Percentiles rank a stretch among this genome's conserved stretches.
Evolutionary conservation across 768 basidiomycete species (phyloP).

Genomic region (Grammothele lineata): DNA sequence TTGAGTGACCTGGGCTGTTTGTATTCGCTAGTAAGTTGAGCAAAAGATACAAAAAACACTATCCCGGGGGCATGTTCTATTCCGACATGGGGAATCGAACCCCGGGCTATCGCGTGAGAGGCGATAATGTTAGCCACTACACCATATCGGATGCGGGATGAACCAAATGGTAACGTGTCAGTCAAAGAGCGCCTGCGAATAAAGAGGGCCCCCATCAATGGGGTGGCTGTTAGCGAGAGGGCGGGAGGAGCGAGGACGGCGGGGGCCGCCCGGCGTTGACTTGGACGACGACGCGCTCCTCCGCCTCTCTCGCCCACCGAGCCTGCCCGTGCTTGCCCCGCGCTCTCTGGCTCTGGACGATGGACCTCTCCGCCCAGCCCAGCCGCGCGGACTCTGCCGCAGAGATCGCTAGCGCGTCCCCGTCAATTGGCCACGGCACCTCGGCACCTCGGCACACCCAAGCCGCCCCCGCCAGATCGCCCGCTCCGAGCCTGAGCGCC

Average conservation of each 20-base stretch:
- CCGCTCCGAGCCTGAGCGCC: slow-evolving; percentile 7
- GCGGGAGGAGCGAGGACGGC: background rate
- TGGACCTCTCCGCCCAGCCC: slow-evolving; percentile 6
- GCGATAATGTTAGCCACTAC: slow-evolving; percentile 19
- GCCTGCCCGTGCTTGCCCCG: background rate
- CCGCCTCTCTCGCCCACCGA: no score
- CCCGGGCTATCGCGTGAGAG: slow-evolving; percentile 20
- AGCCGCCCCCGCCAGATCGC: slow-evolving; percentile 1
- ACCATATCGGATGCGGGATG: slow-evolving; percentile 19
- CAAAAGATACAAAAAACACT: background rate
- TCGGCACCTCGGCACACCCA: slow-evolving; percentile 17
- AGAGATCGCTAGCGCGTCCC: slow-evolving; percentile 6
- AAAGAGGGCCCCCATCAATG: no score
- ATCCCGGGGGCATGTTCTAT: no score
- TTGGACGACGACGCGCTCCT: slow-evolving; percentile 10
- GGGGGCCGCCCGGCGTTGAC: slow-evolving; percentile 5
- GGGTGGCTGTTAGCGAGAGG: no score
- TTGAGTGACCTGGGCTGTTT: no score
- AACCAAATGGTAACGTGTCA: no score
- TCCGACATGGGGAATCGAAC: slow-evolving; percentile 20
- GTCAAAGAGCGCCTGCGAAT: no score
- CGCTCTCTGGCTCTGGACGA: background rate
- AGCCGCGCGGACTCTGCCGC: slow-evolving; percentile 12
- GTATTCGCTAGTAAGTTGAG: background rate
- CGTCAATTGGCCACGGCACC: slow-evolving; percentile 8